phyloP scores from a whole-genome alignment of 2,329 filamentous ascomycete species.

The Grosmannia huntii region DNA sequence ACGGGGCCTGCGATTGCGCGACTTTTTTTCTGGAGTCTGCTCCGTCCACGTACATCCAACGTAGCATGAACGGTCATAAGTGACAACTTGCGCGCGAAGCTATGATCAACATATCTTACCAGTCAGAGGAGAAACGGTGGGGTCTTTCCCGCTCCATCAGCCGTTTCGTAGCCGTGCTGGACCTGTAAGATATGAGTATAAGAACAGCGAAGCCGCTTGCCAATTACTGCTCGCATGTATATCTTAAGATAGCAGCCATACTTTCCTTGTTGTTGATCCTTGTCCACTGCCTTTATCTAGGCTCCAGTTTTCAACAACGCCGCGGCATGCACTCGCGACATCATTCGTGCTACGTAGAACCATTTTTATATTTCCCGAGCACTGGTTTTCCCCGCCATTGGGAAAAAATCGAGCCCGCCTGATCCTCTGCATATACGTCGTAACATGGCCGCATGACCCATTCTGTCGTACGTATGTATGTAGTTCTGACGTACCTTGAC shows the following conservation, averaged over 20 bases:
- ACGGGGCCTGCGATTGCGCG: too few relatives aligned
- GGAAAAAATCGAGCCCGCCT: not conserved
- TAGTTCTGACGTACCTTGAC: not conserved
- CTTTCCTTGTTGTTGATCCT: too few relatives aligned
- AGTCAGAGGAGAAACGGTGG: not conserved
- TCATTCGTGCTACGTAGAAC: not conserved
- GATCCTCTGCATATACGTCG: not conserved
- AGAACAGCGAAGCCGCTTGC: not conserved
- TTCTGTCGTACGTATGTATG: not conserved
- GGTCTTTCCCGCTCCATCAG: not conserved
- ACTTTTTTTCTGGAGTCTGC: too few relatives aligned
- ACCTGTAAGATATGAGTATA: not conserved
- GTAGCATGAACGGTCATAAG: not conserved
- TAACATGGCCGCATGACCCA: not conserved
- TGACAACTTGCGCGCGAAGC: not conserved
- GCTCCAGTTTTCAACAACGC: not conserved
- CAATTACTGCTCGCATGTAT: not conserved
- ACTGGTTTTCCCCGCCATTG: not conserved
- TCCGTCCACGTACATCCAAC: too few relatives aligned
- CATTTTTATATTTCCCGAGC: too few relatives aligned
- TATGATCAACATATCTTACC: not conserved
- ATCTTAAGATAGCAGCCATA: too few relatives aligned
- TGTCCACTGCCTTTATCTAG: not conserved
- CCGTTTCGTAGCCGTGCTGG: not conserved
- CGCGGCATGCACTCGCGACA: not conserved